Evolutionary conservation across 106 monocot species (phyloP).

Genomic region (Gastrodia elata): DNA sequence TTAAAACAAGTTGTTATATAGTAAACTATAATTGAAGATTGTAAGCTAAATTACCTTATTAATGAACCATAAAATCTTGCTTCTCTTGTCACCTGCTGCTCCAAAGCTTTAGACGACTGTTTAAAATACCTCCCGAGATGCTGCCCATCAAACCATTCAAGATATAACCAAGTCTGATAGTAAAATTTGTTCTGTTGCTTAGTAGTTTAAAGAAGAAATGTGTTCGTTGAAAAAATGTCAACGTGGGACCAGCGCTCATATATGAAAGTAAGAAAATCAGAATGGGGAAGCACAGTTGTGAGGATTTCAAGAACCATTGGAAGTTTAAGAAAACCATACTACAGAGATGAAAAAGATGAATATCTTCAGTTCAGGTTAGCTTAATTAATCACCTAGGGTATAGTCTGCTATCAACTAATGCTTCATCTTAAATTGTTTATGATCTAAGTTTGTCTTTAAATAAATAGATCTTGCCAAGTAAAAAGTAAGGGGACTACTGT

Average conservation of each 20-base stretch:
- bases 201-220: too few relatives aligned
- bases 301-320: neutral
- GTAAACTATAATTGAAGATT: neutral
- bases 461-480: neutral
- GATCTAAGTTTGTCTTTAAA: neutral
- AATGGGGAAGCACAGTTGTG: neutral
- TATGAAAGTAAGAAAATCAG: neutral
- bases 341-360: neutral
- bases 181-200: too few relatives aligned
- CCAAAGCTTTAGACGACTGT: slow-evolving; percentile 84
- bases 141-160: slow-evolving; percentile 18
- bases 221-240: too few relatives aligned
- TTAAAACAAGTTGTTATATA: neutral
- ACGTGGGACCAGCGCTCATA: too few relatives aligned
- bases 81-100: slow-evolving; percentile 71
- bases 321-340: neutral
- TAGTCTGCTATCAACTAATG: neutral
- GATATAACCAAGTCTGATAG: too few relatives aligned
- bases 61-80: slow-evolving; percentile 84
- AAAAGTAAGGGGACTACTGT: neutral
- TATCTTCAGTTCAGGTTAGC: neutral
- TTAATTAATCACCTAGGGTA: neutral
- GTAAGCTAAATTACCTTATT: slow-evolving; percentile 43
- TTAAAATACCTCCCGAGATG: slow-evolving; percentile 84
- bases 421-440: neutral